Evolutionary conservation across 1,284 basidiomycete species (phyloP), one percentile per base, ranked within the genome.

Genomic region (Cystobasidium pallidum): DNA sequence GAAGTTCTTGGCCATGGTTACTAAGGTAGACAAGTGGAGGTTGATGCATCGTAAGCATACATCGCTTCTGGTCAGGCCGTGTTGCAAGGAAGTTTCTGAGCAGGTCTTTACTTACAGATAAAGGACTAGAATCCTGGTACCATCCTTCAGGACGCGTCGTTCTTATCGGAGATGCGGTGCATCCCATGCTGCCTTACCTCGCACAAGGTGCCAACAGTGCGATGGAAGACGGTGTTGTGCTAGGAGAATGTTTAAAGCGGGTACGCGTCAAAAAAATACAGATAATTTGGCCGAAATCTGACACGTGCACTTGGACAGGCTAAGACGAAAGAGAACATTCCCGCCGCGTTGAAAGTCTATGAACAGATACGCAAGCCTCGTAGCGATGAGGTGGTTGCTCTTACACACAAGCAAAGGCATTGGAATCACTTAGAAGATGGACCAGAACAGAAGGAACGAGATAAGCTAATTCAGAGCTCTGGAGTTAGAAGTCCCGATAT

Each of bases 141-240:
- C 61, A 72, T 36, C 62, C 61, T 21, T 19, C 26, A 17, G 63
- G 63, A 28, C 47, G 43, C 36, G 62, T 72, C 36, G 70, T 66
- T 36, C 39, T 72, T 24, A 72, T 72, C 17, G 70, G 70, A 28
- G 70, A 72, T 21, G 45, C 70, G 3, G 36, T 41, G 6, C 70
- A 72, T 57, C 70, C 70, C 2, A 72, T 72, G 70, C 32, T 72
- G 7, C 70, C 70, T 10, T 72, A 72, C 45, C 62, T 72, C 15
- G 70, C 70, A 43, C 70, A 64, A 36, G 70, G 70, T 19, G 70
- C 70, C 13, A 72, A 72, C 39, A 65, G 62, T 66, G 61, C 70
- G 2, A 65, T 72, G 24, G 70, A 72, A 61, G 70, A 72, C 34
- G 70, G 70, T 30, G 70, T 66, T 6, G 70, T 72, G 8, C 51